Evolutionary conservation across 1,139 yeast species (phyloP), one percentile per base, ranked within the genome.

Genomic region (Yamadazyma conglobata): DNA sequence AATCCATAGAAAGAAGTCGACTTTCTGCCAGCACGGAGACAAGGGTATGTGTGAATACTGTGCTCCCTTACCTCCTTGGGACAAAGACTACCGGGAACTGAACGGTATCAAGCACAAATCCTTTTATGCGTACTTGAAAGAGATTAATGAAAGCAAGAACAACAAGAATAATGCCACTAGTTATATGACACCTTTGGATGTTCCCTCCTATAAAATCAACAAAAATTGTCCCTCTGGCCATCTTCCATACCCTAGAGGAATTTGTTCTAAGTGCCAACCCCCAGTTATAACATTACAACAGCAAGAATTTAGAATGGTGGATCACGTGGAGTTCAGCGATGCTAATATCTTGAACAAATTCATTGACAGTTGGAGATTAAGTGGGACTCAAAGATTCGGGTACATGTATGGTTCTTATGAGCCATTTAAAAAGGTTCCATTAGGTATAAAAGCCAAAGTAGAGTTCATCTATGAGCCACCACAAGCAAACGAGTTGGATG

Each of bases 21-120:
- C 58, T 4, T 65, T 88, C 48, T 91, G 98, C 55, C 76, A 81
- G 35, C 98, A 93, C 53, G 87, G 93, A 3, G 89, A 80, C 22
- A 83, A 82, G 46, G 98, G 97, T 3, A 91, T 91, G 98, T 91
- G 98, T 58, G 98, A 91, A 48, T 87, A 88, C 52, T 91, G 98
- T 54, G 79, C 94, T 31, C 96, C 98, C 0, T 63, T 93, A 35
- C 96, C 95, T 27, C 97, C 98, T 2, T 93, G 91, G 85, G 96
- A 91, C 56, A 70, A 73, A 37, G 75, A 70, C 15, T 89, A 88
- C 53, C 81, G 80, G 42, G 76, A 76, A 33, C 82, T 79, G 39
- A 67, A 89, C 44, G 79, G 77, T 16, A 86, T 89, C 54, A 93
- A 93, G 56, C 98, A 91, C 56, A 64, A 78, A 34, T 87, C 96